phyloP scores from a whole-genome alignment of 352 stramenopile genomes.

The Globisporangium canariense region DNA sequence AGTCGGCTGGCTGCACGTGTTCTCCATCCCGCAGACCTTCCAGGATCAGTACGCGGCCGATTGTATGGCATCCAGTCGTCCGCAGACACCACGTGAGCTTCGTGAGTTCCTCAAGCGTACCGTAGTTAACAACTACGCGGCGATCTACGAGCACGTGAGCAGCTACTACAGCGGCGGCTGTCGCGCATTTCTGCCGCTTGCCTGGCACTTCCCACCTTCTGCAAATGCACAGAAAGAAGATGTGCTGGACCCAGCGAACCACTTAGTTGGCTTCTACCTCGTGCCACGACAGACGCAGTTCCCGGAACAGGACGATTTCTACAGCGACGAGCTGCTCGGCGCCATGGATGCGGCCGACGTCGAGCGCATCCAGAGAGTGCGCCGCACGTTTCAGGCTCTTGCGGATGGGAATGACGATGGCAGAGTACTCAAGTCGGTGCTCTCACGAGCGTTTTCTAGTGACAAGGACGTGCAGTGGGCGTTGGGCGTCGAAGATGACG shows the following conservation, averaged over 20 bases:
- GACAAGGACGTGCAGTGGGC: conserved; percentile 14
- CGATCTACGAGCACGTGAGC: conserved; percentile 37
- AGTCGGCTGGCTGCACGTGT: conserved; percentile 55
- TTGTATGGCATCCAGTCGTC: background rate
- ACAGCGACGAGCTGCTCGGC: conserved; percentile 38
- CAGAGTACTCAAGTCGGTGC: conserved; percentile 11
- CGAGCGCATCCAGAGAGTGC: conserved; percentile 23
- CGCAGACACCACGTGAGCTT: conserved; percentile 8
- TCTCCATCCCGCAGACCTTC: conserved; percentile 36
- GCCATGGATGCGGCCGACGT: conserved; percentile 32
- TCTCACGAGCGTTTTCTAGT: background rate
- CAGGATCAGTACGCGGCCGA: conserved; percentile 21
- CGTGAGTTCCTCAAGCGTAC: conserved; percentile 29
- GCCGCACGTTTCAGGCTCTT: conserved; percentile 28
- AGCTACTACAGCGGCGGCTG: conserved; percentile 49
- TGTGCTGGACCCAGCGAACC: conserved; percentile 41
- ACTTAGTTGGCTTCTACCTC: conserved; percentile 56
- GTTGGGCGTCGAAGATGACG: conserved; percentile 6
- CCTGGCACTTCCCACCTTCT: conserved; percentile 29
- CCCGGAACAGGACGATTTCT: conserved; percentile 46
- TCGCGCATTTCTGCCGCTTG: conserved; percentile 41
- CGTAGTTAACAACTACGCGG: conserved; percentile 35
- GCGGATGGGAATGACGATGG: conserved; percentile 15
- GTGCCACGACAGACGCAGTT: conserved; percentile 59
- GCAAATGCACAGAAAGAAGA: conserved; percentile 2